Conservation (phyloP, 371 early-diverging fungal genomes). For the Circinella umbellata region DNA sequence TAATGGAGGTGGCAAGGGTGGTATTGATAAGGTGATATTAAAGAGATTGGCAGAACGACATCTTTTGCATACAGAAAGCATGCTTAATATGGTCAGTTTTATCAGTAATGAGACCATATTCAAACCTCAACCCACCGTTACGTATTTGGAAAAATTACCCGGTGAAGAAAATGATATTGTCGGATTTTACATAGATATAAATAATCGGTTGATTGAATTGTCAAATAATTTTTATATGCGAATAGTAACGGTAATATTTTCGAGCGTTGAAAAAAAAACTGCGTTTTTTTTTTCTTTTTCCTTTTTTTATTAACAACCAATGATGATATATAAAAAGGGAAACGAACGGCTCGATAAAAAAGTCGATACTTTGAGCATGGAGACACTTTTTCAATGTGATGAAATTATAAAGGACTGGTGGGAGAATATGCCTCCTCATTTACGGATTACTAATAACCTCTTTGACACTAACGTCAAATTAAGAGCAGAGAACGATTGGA, state of each 20-base stretch:
- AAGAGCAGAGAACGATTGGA: not conserved
- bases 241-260: not conserved
- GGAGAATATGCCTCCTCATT: not conserved
- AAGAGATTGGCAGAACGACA: not conserved
- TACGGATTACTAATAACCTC: not conserved
- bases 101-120: not conserved
- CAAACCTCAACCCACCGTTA: not conserved
- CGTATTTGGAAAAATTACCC: not conserved
- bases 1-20: not conserved
- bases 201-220: not conserved
- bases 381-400: not conserved
- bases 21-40: too few species aligned
- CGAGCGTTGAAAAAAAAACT: not conserved
- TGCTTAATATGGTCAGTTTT: not conserved
- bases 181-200: not conserved
- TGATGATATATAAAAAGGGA: too few species aligned
- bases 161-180: not conserved
- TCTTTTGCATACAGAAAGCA: not conserved
- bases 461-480: not conserved
- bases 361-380: not conserved
- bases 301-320: too few species aligned
- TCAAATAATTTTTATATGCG: not conserved
- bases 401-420: conserved; percentile 4
- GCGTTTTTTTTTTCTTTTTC: too few species aligned
- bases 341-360: too few species aligned